phyloP scores from a whole-genome alignment of 805 yeast species.

The Nakazawaea populi region DNA sequence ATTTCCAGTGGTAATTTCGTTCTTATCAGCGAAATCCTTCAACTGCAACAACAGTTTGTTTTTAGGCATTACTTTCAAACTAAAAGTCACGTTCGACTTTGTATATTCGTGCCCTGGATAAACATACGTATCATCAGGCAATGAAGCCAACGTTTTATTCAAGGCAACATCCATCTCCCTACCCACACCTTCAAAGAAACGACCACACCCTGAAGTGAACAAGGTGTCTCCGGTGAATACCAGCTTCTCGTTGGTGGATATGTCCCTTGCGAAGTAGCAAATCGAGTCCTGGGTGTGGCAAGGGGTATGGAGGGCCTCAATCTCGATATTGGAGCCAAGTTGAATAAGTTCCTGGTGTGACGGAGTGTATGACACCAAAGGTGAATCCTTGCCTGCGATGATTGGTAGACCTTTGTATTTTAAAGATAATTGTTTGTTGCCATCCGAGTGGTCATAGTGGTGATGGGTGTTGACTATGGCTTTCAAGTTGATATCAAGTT shows the following conservation, averaged over 20 bases:
- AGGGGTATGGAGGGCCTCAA: slow-evolving; percentile 89
- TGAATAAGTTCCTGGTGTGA: slow-evolving; percentile 52
- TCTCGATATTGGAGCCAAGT: slow-evolving; percentile 57
- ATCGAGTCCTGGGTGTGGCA: slow-evolving; percentile 97
- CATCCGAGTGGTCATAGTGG: slow-evolving; percentile 93
- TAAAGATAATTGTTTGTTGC: slow-evolving; percentile 38
- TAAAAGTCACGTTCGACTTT: slow-evolving; percentile 70
- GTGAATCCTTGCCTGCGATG: slow-evolving; percentile 81
- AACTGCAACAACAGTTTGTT: slow-evolving; percentile 47
- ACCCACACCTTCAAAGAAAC: slow-evolving; percentile 91
- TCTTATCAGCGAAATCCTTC: slow-evolving; percentile 38
- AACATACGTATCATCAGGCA: slow-evolving; percentile 68
- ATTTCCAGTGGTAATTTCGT: slow-evolving; percentile 78
- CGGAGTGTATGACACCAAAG: slow-evolving; percentile 68
- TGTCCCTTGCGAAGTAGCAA: slow-evolving; percentile 73
- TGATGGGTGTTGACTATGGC: slow-evolving; percentile 95
- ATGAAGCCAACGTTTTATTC: slow-evolving; percentile 45
- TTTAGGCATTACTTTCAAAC: slow-evolving; percentile 52
- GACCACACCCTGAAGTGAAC: slow-evolving; percentile 92
- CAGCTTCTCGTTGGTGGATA: slow-evolving; percentile 54
- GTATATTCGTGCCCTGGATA: slow-evolving; percentile 98
- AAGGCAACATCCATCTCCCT: slow-evolving; percentile 73
- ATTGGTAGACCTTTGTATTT: slow-evolving; percentile 48
- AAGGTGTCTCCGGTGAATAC: slow-evolving; percentile 96
- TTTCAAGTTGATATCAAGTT: slow-evolving; percentile 42